A percentile compares a stretch with the other conserved stretches of the same genome.
Evolutionary conservation across 129 eudicot genomes (phyloP).

Genomic region (Glebionis coronaria): DNA sequence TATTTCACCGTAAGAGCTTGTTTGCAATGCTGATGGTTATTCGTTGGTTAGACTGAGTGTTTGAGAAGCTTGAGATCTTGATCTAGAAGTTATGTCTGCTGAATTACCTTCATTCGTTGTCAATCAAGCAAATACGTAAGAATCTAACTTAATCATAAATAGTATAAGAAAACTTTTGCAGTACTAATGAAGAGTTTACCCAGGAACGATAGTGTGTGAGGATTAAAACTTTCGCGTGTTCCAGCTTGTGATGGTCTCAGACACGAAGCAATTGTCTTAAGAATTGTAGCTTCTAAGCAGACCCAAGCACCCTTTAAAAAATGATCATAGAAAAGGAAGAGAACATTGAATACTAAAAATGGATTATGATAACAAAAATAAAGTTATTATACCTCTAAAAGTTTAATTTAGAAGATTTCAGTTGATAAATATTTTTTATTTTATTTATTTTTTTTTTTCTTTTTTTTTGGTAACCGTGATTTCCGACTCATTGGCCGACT

Average conservation of each 20-base stretch:
- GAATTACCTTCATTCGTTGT: conserved; percentile 38
- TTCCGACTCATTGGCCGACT: too few species aligned
- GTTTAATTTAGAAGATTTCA: too few species aligned
- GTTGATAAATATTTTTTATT: too few species aligned
- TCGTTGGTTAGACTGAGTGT: conserved; percentile 60
- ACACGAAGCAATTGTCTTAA: conserved; percentile 64
- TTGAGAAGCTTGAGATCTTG: conserved; percentile 66
- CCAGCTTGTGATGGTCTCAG: conserved; percentile 38
- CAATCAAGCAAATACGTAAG: conserved; percentile 7
- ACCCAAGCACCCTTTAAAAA: too few species aligned
- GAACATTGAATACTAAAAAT: too few species aligned
- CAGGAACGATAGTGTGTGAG: conserved; percentile 35
- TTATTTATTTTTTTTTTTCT: too few species aligned
- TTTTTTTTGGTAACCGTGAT: too few species aligned
- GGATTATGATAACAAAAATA: too few species aligned
- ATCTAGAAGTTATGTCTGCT: conserved; percentile 48
- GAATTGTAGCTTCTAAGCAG: too few species aligned
- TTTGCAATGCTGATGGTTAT: conserved; percentile 60
- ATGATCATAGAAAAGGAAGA: too few species aligned
- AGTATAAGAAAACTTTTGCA: too few species aligned
- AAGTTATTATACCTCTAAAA: too few species aligned
- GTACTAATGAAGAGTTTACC: conserved; percentile 29
- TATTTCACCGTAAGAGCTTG: conserved; percentile 72
- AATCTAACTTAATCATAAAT: conserved; percentile 6
- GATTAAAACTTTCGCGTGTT: conserved; percentile 25